Evolutionary conservation across 768 basidiomycete genomes (phyloP).

Genomic region (Stropharia rugosoannulata): DNA sequence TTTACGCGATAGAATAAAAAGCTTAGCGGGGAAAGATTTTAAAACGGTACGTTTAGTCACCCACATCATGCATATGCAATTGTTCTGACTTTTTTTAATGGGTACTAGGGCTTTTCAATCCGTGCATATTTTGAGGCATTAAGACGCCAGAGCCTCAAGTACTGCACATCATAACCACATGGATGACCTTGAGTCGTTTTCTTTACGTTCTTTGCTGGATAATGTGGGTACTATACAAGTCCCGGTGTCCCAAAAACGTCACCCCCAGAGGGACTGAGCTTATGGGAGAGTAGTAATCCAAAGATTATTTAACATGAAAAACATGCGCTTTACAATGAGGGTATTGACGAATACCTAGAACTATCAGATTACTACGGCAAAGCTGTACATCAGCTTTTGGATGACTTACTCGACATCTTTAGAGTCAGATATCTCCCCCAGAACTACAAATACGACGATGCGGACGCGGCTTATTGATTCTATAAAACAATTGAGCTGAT

Average conservation of each 20-base stretch:
- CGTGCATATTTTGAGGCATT: not conserved
- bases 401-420: too few relatives aligned
- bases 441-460: too few relatives aligned
- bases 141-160: not conserved
- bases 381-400: too few relatives aligned
- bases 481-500: too few relatives aligned
- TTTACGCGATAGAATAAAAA: not conserved
- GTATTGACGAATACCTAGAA: too few relatives aligned
- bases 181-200: conserved; percentile 8
- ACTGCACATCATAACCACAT: not conserved
- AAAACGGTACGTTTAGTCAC: not conserved
- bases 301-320: too few relatives aligned
- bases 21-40: not conserved
- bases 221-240: not conserved
- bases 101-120: conserved; percentile 7
- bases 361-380: too few relatives aligned
- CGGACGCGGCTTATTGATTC: too few relatives aligned
- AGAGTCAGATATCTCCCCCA: too few relatives aligned
- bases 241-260: not conserved
- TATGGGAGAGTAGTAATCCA: too few relatives aligned
- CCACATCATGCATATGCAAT: not conserved
- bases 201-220: conserved; percentile 5
- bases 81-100: not conserved
- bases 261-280: too few relatives aligned
- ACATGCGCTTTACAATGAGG: too few relatives aligned